These are phyloP conservation scores for Paxillus rubicundulus DNA, from an alignment of 768 basidiomycete genomes.

Conservation along the genomic window DNA sequence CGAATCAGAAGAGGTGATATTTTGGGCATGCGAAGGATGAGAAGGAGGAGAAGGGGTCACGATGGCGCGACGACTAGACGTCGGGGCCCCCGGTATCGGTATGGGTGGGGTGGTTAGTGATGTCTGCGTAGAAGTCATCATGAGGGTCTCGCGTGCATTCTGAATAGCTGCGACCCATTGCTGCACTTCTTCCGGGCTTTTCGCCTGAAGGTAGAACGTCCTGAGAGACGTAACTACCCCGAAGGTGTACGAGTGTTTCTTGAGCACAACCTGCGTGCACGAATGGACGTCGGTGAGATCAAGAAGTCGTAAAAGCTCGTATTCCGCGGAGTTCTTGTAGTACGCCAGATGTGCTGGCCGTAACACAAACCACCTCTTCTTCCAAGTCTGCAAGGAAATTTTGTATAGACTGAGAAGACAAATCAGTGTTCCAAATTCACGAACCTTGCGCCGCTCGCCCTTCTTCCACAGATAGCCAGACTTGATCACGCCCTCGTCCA, in stretches of 20 bases:
- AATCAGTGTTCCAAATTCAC: slow-evolving; percentile 17
- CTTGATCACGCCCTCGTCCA: slow-evolving; percentile 75
- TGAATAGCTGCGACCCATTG: slow-evolving; percentile 85
- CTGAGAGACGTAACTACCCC: slow-evolving; percentile 87
- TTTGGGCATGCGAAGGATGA: slow-evolving; percentile 40
- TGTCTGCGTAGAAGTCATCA: slow-evolving; percentile 60
- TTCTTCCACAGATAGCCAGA: slow-evolving; percentile 97
- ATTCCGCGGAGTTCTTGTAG: slow-evolving; percentile 95
- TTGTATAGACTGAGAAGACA: slow-evolving; percentile 3
- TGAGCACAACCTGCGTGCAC: slow-evolving; percentile 82
- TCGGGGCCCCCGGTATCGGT: slow-evolving; percentile 43
- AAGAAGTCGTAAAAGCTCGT: slow-evolving; percentile 84
- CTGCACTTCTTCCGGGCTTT: slow-evolving; percentile 65
- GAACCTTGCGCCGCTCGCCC: slow-evolving; percentile 93
- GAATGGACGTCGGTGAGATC: slow-evolving; percentile 88
- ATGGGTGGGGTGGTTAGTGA: slow-evolving; percentile 50
- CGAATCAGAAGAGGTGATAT: slow-evolving; percentile 74
- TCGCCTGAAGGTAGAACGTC: slow-evolving; percentile 90
- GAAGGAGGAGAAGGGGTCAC: slow-evolving; percentile 50
- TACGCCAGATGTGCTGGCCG: slow-evolving; percentile 90
- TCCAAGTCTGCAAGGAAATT: slow-evolving; percentile 76
- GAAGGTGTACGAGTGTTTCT: slow-evolving; percentile 86
- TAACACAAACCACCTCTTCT: slow-evolving; percentile 98
- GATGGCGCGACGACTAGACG: slow-evolving; percentile 31
- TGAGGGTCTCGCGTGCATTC: slow-evolving; percentile 63